Percentiles rank a stretch among this genome's conserved stretches.
These are phyloP conservation scores for Cicer bijugum DNA, from an alignment of 306 rosid genomes.

Conservation along the genomic window DNA sequence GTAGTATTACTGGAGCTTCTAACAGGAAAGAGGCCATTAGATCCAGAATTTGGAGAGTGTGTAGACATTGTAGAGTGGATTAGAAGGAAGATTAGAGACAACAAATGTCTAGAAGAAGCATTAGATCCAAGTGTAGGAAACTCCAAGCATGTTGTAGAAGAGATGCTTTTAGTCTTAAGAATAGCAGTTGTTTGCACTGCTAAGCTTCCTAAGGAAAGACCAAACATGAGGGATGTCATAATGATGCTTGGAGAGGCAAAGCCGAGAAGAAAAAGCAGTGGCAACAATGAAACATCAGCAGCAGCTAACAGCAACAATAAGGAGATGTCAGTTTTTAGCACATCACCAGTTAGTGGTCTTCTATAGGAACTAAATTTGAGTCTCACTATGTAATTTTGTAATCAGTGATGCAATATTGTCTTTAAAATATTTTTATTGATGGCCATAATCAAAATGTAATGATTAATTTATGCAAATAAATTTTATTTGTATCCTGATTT, in stretches of 20 bases:
- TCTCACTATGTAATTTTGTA: conserved; percentile 48
- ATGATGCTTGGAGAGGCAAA: conserved; percentile 97
- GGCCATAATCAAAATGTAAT: conserved; percentile 42
- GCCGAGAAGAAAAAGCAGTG: conserved; percentile 83
- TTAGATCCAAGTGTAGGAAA: conserved; percentile 82
- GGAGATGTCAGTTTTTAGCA: conserved; percentile 66
- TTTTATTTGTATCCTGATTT: conserved; percentile 40
- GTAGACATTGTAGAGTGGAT: conserved; percentile 91
- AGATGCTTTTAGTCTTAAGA: conserved; percentile 89
- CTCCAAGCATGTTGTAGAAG: conserved; percentile 79
- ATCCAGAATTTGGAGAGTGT: conserved; percentile 75
- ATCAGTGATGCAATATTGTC: conserved; percentile 44
- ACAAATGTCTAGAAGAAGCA: conserved; percentile 71
- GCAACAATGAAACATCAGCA: conserved; percentile 51
- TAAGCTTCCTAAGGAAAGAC: conserved; percentile 87
- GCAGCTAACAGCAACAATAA: conserved; percentile 59
- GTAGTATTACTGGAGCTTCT: conserved; percentile 91
- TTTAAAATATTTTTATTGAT: conserved; percentile 18
- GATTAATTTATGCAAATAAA: conserved; percentile 45
- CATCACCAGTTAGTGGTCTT: conserved; percentile 81
- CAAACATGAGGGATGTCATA: conserved; percentile 91
- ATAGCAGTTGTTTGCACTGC: conserved; percentile 90
- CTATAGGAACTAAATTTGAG: conserved; percentile 53
- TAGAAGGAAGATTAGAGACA: conserved; percentile 66
- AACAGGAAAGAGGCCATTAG: conserved; percentile 80